Percentiles rank a stretch among this genome's conserved stretches.
Evolutionary conservation across 2,329 filamentous ascomycete species (phyloP).

Genomic region (Parafenestella ontariensis): DNA sequence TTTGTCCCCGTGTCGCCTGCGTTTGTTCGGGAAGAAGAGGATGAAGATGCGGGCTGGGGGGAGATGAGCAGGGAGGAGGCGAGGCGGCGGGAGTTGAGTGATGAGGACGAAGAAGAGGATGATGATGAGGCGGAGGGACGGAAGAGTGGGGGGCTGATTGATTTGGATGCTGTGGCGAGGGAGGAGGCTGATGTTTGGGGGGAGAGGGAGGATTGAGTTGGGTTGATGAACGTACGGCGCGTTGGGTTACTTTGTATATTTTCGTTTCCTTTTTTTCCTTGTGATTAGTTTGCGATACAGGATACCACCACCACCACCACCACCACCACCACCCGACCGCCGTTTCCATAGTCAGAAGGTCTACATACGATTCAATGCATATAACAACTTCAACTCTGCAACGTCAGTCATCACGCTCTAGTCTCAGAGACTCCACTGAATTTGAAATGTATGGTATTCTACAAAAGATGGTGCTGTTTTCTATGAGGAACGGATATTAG

Average conservation of each 20-base stretch:
- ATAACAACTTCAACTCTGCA: not conserved
- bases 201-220: slow-evolving; percentile 33
- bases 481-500: not conserved
- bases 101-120: slow-evolving; percentile 9
- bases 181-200: slow-evolving; percentile 49
- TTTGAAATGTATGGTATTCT: not conserved
- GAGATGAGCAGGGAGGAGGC: slow-evolving; percentile 39
- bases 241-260: no score
- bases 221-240: no score
- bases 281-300: no score
- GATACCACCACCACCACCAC: no score
- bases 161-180: slow-evolving; percentile 44
- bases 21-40: slow-evolving; percentile 26
- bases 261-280: no score
- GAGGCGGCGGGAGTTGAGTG: not conserved
- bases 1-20: slow-evolving; percentile 38
- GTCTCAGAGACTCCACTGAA: not conserved
- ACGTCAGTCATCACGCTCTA: not conserved
- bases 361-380: no score
- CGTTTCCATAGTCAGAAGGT: no score
- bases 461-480: not conserved
- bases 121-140: slow-evolving; percentile 23
- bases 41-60: slow-evolving; percentile 45
- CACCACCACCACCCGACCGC: no score
- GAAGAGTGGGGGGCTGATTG: slow-evolving; percentile 29